phyloP scores from a whole-genome alignment of 176 grass and related monocot genomes.

The Carex pumila region DNA sequence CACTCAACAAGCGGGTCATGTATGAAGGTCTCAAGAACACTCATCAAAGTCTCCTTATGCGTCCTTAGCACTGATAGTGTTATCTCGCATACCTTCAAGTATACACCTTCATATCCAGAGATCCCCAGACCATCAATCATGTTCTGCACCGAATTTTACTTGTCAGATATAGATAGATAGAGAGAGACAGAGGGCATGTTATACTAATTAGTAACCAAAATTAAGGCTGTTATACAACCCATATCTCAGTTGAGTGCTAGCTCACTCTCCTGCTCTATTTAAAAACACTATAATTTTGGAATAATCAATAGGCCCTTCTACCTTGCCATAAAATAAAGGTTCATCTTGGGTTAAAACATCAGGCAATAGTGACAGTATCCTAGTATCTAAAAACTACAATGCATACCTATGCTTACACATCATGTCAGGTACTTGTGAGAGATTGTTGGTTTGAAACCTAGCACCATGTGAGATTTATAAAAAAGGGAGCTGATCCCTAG shows the following conservation, averaged over 20 bases:
- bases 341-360: neutral
- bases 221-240: neutral
- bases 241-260: neutral
- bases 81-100: slow-evolving; percentile 87
- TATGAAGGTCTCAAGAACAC: slow-evolving; percentile 88
- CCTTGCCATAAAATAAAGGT: neutral
- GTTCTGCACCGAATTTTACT: slow-evolving; percentile 44
- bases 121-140: slow-evolving; percentile 96
- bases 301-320: neutral
- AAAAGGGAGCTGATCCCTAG: too few species aligned
- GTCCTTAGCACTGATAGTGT: slow-evolving; percentile 80
- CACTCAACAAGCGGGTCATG: slow-evolving; percentile 93
- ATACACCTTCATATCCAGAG: slow-evolving; percentile 90
- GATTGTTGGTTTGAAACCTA: too few species aligned
- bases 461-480: too few species aligned
- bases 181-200: neutral
- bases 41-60: slow-evolving; percentile 92
- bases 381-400: neutral
- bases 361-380: neutral
- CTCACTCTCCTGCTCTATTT: neutral
- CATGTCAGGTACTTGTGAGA: neutral
- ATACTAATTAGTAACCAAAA: neutral
- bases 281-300: neutral
- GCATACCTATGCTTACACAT: neutral
- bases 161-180: neutral